phyloP scores from a whole-genome alignment of 202 grass and related monocot genomes.

The Dendrocalamus latiflorus region DNA sequence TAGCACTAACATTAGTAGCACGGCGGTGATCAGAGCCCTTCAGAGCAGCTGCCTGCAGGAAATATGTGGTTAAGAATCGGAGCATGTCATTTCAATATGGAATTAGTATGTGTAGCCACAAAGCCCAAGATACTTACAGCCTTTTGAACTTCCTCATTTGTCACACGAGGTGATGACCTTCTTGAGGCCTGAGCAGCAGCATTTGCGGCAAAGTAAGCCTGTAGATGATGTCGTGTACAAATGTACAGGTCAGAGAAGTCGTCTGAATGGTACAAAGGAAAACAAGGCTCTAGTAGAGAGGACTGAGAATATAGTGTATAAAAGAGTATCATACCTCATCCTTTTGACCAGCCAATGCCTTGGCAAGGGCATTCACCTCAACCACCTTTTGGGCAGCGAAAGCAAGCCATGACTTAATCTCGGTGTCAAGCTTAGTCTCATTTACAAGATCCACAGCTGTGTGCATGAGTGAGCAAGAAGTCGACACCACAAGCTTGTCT shows the following conservation, averaged over 20 bases:
- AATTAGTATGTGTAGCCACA: slow-evolving; percentile 11
- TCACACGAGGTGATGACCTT: slow-evolving; percentile 86
- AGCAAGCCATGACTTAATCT: slow-evolving; percentile 91
- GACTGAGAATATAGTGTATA: not conserved
- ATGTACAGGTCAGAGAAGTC: not conserved
- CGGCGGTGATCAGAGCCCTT: slow-evolving; percentile 81
- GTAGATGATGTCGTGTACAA: not conserved
- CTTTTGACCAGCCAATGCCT: slow-evolving; percentile 72
- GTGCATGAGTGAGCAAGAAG: slow-evolving; percentile 96
- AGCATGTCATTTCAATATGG: not conserved
- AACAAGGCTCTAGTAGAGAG: not conserved
- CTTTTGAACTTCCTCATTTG: slow-evolving; percentile 83
- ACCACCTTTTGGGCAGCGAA: slow-evolving; percentile 93
- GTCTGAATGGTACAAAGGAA: not conserved
- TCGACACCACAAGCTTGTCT: slow-evolving; percentile 93
- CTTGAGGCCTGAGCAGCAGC: slow-evolving; percentile 84
- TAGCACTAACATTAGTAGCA: slow-evolving; percentile 58
- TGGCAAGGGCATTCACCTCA: slow-evolving; percentile 86
- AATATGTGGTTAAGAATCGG: not conserved
- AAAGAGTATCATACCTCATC: slow-evolving; percentile 54
- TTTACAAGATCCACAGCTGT: slow-evolving; percentile 91
- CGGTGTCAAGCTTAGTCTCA: slow-evolving; percentile 83
- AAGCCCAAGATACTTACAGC: slow-evolving; percentile 52
- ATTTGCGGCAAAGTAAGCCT: slow-evolving; percentile 89
- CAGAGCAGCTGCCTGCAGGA: slow-evolving; percentile 64